Evolutionary conservation across 257 asterid species (phyloP).

Genomic region (Ophiorrhiza pumila): DNA sequence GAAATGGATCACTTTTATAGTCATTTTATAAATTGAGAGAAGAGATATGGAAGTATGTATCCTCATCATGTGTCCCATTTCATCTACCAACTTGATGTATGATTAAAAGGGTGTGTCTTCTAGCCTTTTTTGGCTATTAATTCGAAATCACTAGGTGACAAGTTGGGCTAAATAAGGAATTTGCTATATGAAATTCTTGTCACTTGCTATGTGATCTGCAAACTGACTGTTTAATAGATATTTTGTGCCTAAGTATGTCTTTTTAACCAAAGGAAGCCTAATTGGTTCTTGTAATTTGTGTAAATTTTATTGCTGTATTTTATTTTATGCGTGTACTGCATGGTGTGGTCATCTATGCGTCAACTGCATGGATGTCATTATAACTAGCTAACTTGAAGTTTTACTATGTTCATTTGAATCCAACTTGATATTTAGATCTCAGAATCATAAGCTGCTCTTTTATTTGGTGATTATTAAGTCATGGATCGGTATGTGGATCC

Average conservation of each 20-base stretch:
- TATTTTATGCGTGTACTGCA: background rate
- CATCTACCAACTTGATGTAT: background rate
- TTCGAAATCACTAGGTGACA: background rate
- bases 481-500: conserved; percentile 99
- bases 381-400: background rate
- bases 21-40: too few species aligned
- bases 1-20: too few species aligned
- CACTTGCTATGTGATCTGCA: background rate
- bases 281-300: background rate
- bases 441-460: background rate
- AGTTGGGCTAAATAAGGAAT: too few species aligned
- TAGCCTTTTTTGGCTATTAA: too few species aligned
- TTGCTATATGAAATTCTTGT: background rate
- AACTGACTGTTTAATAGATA: background rate
- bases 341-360: too few species aligned
- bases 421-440: background rate
- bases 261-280: background rate
- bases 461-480: conserved; percentile 44
- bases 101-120: background rate
- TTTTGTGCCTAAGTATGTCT: background rate
- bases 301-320: too few species aligned
- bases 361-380: background rate
- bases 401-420: background rate
- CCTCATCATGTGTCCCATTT: background rate
- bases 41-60: background rate